Base-by-base conservation (phyloP, 345 rosid genomes). In the Gossypium herbaceum region DNA sequence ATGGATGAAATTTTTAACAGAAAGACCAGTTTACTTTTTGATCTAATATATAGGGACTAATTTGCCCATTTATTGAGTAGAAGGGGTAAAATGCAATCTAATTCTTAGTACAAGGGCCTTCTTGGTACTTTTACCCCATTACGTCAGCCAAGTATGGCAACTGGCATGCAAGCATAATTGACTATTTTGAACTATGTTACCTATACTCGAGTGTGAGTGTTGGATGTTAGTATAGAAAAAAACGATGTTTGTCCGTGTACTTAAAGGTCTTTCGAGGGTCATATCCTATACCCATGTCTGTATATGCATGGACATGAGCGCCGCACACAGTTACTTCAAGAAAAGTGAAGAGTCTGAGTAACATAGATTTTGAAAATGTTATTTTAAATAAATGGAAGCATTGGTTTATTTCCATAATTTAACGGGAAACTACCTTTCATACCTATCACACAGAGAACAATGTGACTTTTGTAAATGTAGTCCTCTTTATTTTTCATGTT, bases 141-240 rank as follows among this genome's bases (percentile, higher is more conserved):
- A 4, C 10, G 5, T 65, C n/a, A 5, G 29, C 12, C 29, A 44
- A 67, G 50, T 64, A 24, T 43, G 52, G 70, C 52, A 65, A 43
- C 24, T 65, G 52, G 52, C 70, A 67, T 12, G 54, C 17, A 67
- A 67, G 55, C 10, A 8, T 67, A 15, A 47, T 47, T 66, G 71
- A 22, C 56, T 47, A 47, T 47, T 43, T 22, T 19, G 60, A 56
- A 8, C 25, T 56, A 16, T 54, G 12, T 56, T 56, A 56, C 60
- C n/a, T 19, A 1, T 22, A 56, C 25, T 19, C 4, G 25, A 11
- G 60, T 2, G 25, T 19, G 24, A 56, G 60, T 56, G 25, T 56
- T 2, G 60, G 60, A 19, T 56, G 9, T 56, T 56, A 56, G 3
- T n/a, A 55, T 56, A 24, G 41, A 34, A 34, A 34, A 34, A 34